Evolutionary conservation across 1,139 yeast species (phyloP).

Genomic region (Hansenula anomala): DNA sequence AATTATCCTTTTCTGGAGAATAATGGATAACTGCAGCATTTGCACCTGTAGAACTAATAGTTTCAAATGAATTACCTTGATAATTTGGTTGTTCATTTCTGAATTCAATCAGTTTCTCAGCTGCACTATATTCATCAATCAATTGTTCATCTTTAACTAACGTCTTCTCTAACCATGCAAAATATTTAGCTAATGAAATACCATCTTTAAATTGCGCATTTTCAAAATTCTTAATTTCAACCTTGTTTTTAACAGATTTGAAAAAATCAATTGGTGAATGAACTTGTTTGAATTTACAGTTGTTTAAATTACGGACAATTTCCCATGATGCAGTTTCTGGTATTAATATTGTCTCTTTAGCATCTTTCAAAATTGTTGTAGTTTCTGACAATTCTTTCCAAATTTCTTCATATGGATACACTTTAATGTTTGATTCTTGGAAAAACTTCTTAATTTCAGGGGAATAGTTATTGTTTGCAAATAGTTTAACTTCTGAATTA

Average conservation of each 20-base stretch:
- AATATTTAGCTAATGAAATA: constrained; percentile 68
- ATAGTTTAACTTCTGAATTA: constrained; percentile 48
- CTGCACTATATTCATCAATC: constrained; percentile 78
- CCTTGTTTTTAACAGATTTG: constrained; percentile 72
- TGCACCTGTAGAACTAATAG: constrained; percentile 90
- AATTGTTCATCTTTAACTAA: constrained; percentile 48
- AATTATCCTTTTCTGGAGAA: constrained; percentile 59
- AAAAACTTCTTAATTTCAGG: constrained; percentile 26
- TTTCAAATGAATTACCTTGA: constrained; percentile 83
- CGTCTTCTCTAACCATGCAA: constrained; percentile 81
- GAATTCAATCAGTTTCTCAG: constrained; percentile 58
- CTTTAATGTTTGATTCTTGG: constrained; percentile 32
- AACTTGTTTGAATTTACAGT: constrained; percentile 38
- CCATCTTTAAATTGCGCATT: constrained; percentile 86
- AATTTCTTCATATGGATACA: constrained; percentile 50
- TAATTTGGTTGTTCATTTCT: constrained; percentile 60
- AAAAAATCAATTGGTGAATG: constrained; percentile 62
- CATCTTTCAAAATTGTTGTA: constrained; percentile 38
- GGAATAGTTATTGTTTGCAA: constrained; percentile 41
- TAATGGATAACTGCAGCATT: constrained; percentile 95
- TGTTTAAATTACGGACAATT: constrained; percentile 50
- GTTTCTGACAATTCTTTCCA: constrained; percentile 47
- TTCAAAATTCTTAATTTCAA: constrained; percentile 73
- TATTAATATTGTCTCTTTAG: constrained; percentile 41
- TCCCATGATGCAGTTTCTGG: constrained; percentile 82